A percentile compares a stretch with the other conserved stretches of the same genome.
phyloP scores from a whole-genome alignment of 768 basidiomycete species.

The Mycena amicta region DNA sequence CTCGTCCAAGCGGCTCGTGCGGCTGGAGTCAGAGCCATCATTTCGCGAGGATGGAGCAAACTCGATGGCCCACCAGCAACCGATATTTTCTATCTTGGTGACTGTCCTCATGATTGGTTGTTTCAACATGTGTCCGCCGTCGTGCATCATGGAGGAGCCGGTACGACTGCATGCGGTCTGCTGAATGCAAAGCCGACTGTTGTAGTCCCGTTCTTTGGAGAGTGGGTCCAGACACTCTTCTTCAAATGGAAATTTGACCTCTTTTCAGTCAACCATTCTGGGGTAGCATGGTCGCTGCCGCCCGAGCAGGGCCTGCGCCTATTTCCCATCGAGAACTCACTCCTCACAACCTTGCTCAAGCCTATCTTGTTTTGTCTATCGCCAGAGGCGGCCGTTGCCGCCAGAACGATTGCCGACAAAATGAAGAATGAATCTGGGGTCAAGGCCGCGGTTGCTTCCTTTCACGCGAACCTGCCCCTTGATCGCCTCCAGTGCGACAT shows the following conservation, averaged over 20 bases:
- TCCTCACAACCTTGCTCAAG: conserved; percentile 19
- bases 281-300: conserved; percentile 43
- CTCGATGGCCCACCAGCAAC: conserved; percentile 33
- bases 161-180: conserved; percentile 49
- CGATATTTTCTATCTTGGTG: conserved; percentile 43
- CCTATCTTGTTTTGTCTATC: conserved; percentile 36
- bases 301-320: conserved; percentile 46
- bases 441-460: conserved; percentile 10
- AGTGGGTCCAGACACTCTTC: conserved; percentile 18
- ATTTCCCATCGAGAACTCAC: conserved; percentile 26
- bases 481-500: conserved; percentile 10
- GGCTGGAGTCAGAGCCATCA: conserved; percentile 42
- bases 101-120: conserved; percentile 53
- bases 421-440: conserved; percentile 38
- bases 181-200: conserved; percentile 44
- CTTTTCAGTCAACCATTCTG: conserved; percentile 35
- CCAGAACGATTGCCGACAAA: conserved; percentile 36
- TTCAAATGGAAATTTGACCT: not conserved
- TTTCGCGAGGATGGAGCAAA: conserved; percentile 47
- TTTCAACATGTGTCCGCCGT: conserved; percentile 47
- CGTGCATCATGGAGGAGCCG: conserved; percentile 50
- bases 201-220: conserved; percentile 51
- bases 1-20: conserved; percentile 42
- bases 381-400: conserved; percentile 35
- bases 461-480: conserved; percentile 12